Evolutionary conservation across 2,329 filamentous ascomycete genomes (phyloP).

Genomic region (Remersonia thermophila): DNA sequence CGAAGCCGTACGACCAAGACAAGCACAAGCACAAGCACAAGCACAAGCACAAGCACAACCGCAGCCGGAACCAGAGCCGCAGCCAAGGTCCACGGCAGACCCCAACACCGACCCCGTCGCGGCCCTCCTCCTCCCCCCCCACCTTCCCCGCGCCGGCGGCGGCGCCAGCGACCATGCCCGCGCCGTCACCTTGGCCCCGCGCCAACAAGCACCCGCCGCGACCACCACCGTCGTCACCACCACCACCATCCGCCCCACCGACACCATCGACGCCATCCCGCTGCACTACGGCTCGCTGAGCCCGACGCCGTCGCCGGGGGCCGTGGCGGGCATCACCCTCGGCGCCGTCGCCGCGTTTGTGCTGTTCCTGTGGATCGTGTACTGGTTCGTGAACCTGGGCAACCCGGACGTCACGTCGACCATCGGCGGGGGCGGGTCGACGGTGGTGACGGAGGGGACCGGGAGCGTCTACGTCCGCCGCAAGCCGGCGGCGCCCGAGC

Average conservation of each 20-base stretch:
- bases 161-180: constrained; percentile 1
- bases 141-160: no score
- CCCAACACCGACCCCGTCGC: no score
- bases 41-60: no score
- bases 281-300: constrained; percentile 18
- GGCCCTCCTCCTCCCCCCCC: no score
- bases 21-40: no score
- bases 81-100: no score
- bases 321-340: constrained; percentile 28
- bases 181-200: constrained; percentile 2
- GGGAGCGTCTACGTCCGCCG: constrained; percentile 9
- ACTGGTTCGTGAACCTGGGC: constrained; percentile 22
- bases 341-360: constrained; percentile 33
- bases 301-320: constrained; percentile 21
- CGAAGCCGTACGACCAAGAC: background rate
- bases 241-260: constrained; percentile 12
- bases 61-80: no score
- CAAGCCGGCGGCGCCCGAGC: constrained; percentile 11
- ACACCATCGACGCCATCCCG: constrained; percentile 10
- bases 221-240: background rate
- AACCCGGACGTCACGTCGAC: constrained; percentile 9
- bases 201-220: constrained; percentile 11
- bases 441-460: constrained; percentile 12
- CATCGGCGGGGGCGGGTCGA: constrained; percentile 8
- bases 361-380: constrained; percentile 23